Evolutionary conservation across 225 moss, liverwort and hornwort genomes (phyloP).

Genomic region (Sphagnum tenellum): DNA sequence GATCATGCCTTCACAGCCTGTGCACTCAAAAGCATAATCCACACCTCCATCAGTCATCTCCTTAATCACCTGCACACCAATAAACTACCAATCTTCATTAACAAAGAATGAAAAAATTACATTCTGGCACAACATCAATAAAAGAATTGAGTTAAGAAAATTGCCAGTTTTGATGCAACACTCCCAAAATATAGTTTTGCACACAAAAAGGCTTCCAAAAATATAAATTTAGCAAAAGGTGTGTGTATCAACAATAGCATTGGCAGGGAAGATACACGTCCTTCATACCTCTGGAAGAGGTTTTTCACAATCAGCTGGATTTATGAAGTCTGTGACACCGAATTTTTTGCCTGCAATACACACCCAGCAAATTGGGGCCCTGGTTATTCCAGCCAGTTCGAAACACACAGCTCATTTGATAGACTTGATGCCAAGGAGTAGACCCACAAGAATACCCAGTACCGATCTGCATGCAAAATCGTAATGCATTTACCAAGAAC

Average conservation of each 20-base stretch:
- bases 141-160: no score
- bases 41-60: conserved; percentile 79
- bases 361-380: no score
- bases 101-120: background rate
- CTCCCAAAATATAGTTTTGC: no score
- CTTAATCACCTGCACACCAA: conserved; percentile 39
- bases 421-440: no score
- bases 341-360: conserved; percentile 42
- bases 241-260: background rate
- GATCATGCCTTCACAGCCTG: conserved; percentile 63
- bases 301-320: conserved; percentile 35
- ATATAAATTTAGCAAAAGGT: background rate
- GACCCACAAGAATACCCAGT: no score
- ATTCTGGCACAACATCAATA: background rate
- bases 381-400: no score
- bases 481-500: no score
- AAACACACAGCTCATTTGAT: no score
- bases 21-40: conserved; percentile 85
- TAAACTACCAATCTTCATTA: background rate
- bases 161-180: no score
- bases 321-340: conserved; percentile 77
- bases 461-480: no score
- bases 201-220: no score
- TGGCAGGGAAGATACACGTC: background rate
- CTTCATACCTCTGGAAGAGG: conserved; percentile 67